Conservation (phyloP, 345 rosid species). For the Trapa bicornis region DNA sequence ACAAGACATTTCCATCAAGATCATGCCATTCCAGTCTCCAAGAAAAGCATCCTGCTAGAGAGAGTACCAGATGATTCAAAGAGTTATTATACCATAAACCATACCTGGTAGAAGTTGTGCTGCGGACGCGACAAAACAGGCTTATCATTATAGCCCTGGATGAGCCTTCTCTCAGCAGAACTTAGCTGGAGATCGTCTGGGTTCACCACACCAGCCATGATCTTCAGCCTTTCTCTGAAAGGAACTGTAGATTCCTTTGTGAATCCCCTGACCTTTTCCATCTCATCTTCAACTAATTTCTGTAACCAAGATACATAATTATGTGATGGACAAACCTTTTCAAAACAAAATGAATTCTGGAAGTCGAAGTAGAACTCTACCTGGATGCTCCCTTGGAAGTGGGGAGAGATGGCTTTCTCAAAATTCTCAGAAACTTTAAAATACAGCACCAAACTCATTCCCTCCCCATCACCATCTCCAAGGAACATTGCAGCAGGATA, state of each 20-base stretch:
- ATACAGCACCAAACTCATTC: slow-evolving; percentile 83
- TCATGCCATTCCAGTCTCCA: background rate
- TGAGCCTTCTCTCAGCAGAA: slow-evolving; percentile 75
- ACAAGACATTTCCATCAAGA: background rate
- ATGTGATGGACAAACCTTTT: slow-evolving; percentile 18
- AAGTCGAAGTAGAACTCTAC: slow-evolving; percentile 18
- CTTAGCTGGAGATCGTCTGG: slow-evolving; percentile 69
- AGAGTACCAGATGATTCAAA: background rate
- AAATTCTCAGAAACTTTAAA: slow-evolving; percentile 56
- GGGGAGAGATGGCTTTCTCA: slow-evolving; percentile 50
- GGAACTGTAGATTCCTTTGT: slow-evolving; percentile 60
- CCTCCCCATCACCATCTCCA: slow-evolving; percentile 85
- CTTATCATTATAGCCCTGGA: slow-evolving; percentile 75
- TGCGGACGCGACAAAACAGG: slow-evolving; percentile 97
- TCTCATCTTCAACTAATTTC: slow-evolving; percentile 78
- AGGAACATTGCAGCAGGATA: slow-evolving; percentile 88
- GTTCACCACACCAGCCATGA: slow-evolving; percentile 68
- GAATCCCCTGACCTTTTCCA: slow-evolving; percentile 79
- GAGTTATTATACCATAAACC: background rate
- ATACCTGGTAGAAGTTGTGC: slow-evolving; percentile 61
- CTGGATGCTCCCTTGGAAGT: slow-evolving; percentile 57
- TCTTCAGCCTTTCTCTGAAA: slow-evolving; percentile 84
- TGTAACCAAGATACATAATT: slow-evolving; percentile 13
- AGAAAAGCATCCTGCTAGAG: background rate
- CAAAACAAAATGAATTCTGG: background rate